A percentile compares a stretch with the other conserved stretches of the same genome.
phyloP scores from a whole-genome alignment of 2,329 filamentous ascomycete genomes.

The Pseudofabraea citricarpa region DNA sequence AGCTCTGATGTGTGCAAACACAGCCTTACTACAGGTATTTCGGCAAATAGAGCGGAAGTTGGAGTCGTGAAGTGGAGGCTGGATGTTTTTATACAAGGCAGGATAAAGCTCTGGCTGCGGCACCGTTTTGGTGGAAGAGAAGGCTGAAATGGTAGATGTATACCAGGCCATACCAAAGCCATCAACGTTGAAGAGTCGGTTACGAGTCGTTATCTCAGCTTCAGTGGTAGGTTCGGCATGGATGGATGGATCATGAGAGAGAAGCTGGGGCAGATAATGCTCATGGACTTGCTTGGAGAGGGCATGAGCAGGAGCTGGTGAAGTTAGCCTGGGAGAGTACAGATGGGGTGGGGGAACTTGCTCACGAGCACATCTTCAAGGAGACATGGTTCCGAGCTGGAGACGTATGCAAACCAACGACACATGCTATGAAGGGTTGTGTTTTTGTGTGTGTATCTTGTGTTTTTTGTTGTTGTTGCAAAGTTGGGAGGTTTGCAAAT shows the following conservation, averaged over 20 bases:
- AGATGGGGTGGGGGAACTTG: constrained; percentile 15
- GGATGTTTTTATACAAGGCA: too few relatives aligned
- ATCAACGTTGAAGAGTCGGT: constrained; percentile 49
- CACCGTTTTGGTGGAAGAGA: constrained; percentile 34
- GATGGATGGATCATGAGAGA: constrained; percentile 39
- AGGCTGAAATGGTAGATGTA: constrained; percentile 34
- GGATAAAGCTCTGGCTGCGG: too few relatives aligned
- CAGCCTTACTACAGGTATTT: too few relatives aligned
- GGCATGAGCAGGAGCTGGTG: constrained; percentile 30
- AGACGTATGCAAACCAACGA: constrained; percentile 53
- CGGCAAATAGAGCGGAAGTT: too few relatives aligned
- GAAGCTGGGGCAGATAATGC: constrained; percentile 44
- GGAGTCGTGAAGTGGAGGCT: too few relatives aligned
- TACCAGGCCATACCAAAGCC: constrained; percentile 52
- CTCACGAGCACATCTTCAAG: constrained; percentile 49
- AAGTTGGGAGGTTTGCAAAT: too few relatives aligned
- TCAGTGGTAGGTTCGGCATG: constrained; percentile 32
- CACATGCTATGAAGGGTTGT: constrained; percentile 45
- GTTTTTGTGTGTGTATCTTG: too few relatives aligned
- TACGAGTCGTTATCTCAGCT: constrained; percentile 41
- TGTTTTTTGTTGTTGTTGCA: too few relatives aligned
- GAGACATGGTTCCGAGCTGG: constrained; percentile 45
- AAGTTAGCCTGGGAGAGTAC: constrained; percentile 16
- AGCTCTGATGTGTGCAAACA: too few relatives aligned
- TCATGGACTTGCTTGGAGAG: constrained; percentile 42